Evolutionary conservation across 1,284 basidiomycete genomes (phyloP).

Genomic region (Leucoagaricus sp.): DNA sequence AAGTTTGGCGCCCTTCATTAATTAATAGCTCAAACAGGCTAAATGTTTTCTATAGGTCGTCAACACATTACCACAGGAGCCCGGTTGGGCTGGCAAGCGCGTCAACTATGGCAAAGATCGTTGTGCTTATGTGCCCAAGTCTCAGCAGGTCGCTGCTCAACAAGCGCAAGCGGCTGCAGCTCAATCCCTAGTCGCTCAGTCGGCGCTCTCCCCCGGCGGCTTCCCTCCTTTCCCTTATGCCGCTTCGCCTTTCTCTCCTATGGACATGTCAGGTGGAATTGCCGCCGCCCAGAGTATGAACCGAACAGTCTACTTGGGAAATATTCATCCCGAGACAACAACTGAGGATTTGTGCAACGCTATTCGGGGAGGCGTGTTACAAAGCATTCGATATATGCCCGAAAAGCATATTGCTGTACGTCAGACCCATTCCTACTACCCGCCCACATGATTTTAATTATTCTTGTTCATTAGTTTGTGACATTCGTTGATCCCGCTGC

Average conservation of each 20-base stretch:
- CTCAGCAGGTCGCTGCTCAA: slow-evolving; percentile 82
- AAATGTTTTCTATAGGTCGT: slow-evolving; percentile 64
- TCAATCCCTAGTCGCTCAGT: slow-evolving; percentile 72
- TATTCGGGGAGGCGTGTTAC: slow-evolving; percentile 88
- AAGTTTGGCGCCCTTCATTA: slow-evolving; percentile 15
- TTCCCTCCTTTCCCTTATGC: slow-evolving; percentile 58
- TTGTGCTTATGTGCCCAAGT: slow-evolving; percentile 92
- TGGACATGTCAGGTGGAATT: slow-evolving; percentile 28
- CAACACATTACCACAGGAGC: slow-evolving; percentile 84
- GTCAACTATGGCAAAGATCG: slow-evolving; percentile 96
- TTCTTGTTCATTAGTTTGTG: slow-evolving; percentile 62
- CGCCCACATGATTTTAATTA: slow-evolving; percentile 15
- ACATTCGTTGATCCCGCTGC: slow-evolving; percentile 89
- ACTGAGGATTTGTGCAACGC: slow-evolving; percentile 93
- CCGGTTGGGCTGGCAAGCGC: slow-evolving; percentile 90
- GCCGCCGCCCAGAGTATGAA: slow-evolving; percentile 60
- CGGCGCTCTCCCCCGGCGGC: slow-evolving; percentile 41
- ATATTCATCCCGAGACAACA: slow-evolving; percentile 91
- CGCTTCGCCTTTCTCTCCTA: slow-evolving; percentile 52
- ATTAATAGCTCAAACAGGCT: slow-evolving; percentile 2
- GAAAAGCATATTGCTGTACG: slow-evolving; percentile 92
- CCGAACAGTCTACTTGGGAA: slow-evolving; percentile 90
- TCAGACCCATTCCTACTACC: slow-evolving; percentile 21
- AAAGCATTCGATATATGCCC: slow-evolving; percentile 88
- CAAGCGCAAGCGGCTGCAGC: slow-evolving; percentile 82